Evolutionary conservation across 1,284 basidiomycete genomes (phyloP).

Genomic region (Cutaneotrichosporon cyanovorans): DNA sequence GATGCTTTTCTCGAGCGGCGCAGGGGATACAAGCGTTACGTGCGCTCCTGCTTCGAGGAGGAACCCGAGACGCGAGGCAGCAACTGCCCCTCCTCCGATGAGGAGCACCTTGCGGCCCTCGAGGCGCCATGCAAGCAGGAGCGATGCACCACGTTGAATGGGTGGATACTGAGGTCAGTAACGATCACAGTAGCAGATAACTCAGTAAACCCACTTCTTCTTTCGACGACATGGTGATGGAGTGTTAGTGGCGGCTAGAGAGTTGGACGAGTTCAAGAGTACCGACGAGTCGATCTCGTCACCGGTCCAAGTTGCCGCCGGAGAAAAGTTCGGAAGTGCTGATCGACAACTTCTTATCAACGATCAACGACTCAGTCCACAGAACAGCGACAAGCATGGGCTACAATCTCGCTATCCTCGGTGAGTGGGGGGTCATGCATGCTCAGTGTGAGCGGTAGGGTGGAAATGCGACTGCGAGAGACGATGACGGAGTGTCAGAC

Average conservation of each 20-base stretch:
- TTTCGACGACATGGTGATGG: background rate
- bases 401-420: constrained; percentile 49
- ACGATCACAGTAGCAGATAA: background rate
- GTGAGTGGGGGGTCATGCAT: constrained; percentile 22
- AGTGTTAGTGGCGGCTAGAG: background rate
- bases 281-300: background rate
- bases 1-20: constrained; percentile 49
- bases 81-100: constrained; percentile 53
- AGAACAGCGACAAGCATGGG: constrained; percentile 39
- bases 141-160: constrained; percentile 41
- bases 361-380: too few species aligned
- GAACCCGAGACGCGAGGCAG: constrained; percentile 50
- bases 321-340: too few species aligned
- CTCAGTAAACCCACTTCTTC: too few species aligned
- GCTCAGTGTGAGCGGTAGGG: too few species aligned
- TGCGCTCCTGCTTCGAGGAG: constrained; percentile 46
- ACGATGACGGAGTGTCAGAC: background rate
- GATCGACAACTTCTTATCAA: too few species aligned
- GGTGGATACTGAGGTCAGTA: constrained; percentile 15
- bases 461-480: background rate
- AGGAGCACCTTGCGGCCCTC: constrained; percentile 49
- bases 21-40: constrained; percentile 46
- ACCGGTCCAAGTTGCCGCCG: background rate
- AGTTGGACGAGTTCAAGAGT: background rate
- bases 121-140: constrained; percentile 52